phyloP scores from a whole-genome alignment of 2,329 filamentous ascomycete species.

The Dendrostoma leiphaemia region DNA sequence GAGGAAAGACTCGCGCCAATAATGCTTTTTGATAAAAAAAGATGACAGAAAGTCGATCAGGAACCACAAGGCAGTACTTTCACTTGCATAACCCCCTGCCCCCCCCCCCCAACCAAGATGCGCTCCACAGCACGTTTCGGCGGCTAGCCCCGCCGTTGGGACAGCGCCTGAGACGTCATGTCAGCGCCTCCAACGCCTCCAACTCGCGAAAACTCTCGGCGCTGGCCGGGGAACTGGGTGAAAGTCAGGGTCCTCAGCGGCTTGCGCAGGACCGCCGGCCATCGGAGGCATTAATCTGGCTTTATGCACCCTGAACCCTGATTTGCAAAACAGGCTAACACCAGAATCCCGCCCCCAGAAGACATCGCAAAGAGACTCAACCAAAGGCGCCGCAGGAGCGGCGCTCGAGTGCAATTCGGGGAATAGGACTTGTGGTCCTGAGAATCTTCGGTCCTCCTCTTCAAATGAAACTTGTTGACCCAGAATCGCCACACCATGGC shows the following conservation, averaged over 20 bases:
- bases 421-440: too few relatives aligned
- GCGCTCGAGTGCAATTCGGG: too few relatives aligned
- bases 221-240: conserved; percentile 1
- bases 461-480: too few relatives aligned
- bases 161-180: background rate
- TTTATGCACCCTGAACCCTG: background rate
- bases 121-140: conserved; percentile 14
- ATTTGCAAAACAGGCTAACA: background rate
- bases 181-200: background rate
- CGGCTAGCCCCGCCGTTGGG: conserved; percentile 6
- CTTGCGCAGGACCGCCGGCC: background rate
- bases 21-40: background rate
- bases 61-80: background rate
- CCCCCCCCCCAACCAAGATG: background rate
- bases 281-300: background rate
- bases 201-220: conserved; percentile 18
- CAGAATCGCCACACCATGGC: too few relatives aligned
- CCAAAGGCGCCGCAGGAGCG: background rate
- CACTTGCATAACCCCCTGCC: background rate
- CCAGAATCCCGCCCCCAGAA: background rate
- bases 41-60: background rate
- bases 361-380: background rate
- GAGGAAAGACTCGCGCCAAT: background rate
- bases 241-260: background rate
- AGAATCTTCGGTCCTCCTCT: too few relatives aligned